Percentiles rank a stretch among this genome's conserved stretches.
These are phyloP conservation scores for Stagonosporopsis vannaccii DNA, from an alignment of 2,329 filamentous ascomycete species.

Conservation along the genomic window DNA sequence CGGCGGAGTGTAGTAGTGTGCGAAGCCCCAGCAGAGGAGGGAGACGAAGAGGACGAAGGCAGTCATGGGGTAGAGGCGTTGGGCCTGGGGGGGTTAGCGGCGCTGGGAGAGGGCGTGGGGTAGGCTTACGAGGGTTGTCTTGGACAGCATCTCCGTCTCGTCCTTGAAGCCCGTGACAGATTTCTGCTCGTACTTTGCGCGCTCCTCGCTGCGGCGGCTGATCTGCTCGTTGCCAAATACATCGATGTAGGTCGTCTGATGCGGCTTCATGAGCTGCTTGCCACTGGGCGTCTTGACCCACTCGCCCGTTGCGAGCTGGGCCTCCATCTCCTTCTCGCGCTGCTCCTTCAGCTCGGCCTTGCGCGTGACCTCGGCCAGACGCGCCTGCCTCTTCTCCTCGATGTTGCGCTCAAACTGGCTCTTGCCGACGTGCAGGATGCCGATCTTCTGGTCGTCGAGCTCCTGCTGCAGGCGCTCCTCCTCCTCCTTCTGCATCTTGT, in stretches of 20 bases:
- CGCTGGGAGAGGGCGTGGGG: not conserved
- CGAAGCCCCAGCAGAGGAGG: slow-evolving; percentile 37
- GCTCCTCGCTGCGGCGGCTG: slow-evolving; percentile 38
- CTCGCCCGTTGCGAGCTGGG: slow-evolving; percentile 43
- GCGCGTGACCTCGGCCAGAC: slow-evolving; percentile 38
- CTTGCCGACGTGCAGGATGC: slow-evolving; percentile 44
- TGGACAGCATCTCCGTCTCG: slow-evolving; percentile 36
- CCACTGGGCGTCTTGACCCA: slow-evolving; percentile 44
- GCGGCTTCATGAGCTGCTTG: slow-evolving; percentile 47
- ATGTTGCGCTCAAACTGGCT: slow-evolving; percentile 47
- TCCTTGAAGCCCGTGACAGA: slow-evolving; percentile 34
- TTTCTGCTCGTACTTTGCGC: slow-evolving; percentile 37
- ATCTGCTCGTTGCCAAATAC: slow-evolving; percentile 44
- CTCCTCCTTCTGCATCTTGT: slow-evolving; percentile 44
- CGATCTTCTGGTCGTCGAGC: slow-evolving; percentile 38
- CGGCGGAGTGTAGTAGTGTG: slow-evolving; percentile 44
- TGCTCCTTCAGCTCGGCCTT: slow-evolving; percentile 45
- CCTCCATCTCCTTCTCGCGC: slow-evolving; percentile 39
- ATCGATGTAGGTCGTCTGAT: slow-evolving; percentile 44
- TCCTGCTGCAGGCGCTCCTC: slow-evolving; percentile 33
- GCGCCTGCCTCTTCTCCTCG: slow-evolving; percentile 39
- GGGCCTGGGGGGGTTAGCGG: slow-evolving; percentile 24
- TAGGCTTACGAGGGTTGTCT: slow-evolving; percentile 45
- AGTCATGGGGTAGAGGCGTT: slow-evolving; percentile 48
- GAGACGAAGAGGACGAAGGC: slow-evolving; percentile 41